phyloP scores from a whole-genome alignment of 2,329 filamentous ascomycete species.

The Aspergillus clavatus region DNA sequence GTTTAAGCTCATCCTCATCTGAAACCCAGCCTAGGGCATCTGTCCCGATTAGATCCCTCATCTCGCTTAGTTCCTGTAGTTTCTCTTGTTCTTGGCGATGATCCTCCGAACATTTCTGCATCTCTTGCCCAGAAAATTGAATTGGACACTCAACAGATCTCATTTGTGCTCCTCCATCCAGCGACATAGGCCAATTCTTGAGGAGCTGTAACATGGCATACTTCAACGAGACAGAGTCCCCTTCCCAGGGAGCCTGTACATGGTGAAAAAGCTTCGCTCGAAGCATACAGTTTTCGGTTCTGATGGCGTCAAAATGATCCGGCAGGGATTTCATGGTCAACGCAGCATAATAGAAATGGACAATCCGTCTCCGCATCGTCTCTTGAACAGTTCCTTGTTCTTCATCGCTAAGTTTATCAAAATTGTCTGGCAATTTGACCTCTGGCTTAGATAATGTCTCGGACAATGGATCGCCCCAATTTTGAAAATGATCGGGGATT shows the following conservation, averaged over 20 bases:
- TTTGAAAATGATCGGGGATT: slow-evolving; percentile 32
- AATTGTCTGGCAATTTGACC: slow-evolving; percentile 20
- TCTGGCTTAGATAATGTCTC: slow-evolving; percentile 20
- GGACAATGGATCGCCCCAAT: slow-evolving; percentile 29
- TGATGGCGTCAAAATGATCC: slow-evolving; percentile 22
- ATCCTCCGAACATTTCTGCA: slow-evolving; percentile 7
- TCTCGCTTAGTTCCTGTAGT: slow-evolving; percentile 17
- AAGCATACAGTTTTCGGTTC: slow-evolving; percentile 17
- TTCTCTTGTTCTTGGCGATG: slow-evolving; percentile 18
- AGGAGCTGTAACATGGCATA: slow-evolving; percentile 18
- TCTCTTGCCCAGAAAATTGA: slow-evolving; percentile 18
- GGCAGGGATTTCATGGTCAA: slow-evolving; percentile 20
- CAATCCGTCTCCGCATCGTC: slow-evolving; percentile 16
- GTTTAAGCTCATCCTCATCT: slow-evolving; percentile 21
- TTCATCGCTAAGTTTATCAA: slow-evolving; percentile 15
- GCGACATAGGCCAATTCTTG: slow-evolving; percentile 20
- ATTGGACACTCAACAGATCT: slow-evolving; percentile 16
- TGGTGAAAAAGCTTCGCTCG: slow-evolving; percentile 21
- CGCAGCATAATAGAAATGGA: slow-evolving; percentile 25
- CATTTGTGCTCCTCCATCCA: slow-evolving; percentile 5
- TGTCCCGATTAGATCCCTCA: slow-evolving; percentile 21
- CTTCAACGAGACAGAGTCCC: slow-evolving; percentile 22
- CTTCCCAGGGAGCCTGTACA: slow-evolving; percentile 26
- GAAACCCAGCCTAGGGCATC: slow-evolving; percentile 25
- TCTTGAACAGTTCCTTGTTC: slow-evolving; percentile 21